These are phyloP conservation scores for Clavispora carvajalis DNA, from an alignment of 805 yeast genomes.

Conservation along the genomic window DNA sequence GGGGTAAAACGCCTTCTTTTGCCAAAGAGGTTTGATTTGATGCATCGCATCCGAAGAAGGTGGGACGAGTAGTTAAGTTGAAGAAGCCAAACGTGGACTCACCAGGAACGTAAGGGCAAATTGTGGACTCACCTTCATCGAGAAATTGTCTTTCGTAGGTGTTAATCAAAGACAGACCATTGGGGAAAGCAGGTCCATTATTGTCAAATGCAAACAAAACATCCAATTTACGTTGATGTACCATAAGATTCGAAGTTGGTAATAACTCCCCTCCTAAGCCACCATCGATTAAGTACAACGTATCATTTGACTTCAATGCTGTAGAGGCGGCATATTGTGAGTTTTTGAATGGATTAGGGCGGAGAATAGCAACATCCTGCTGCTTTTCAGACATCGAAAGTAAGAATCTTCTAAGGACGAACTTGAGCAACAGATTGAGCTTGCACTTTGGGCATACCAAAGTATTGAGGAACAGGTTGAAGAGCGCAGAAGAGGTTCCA, in stretches of 20 bases:
- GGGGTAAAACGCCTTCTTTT: conserved; percentile 47
- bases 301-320: conserved; percentile 21
- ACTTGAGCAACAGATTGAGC: conserved; percentile 22
- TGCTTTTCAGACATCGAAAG: conserved; percentile 18
- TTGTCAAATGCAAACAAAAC: conserved; percentile 35
- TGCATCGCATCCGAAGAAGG: conserved; percentile 81
- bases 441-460: conserved; percentile 31
- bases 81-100: conserved; percentile 49
- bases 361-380: conserved; percentile 30
- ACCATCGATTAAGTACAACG: conserved; percentile 35
- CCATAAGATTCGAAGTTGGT: conserved; percentile 29
- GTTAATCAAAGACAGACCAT: conserved; percentile 26
- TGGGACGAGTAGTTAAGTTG: conserved; percentile 63
- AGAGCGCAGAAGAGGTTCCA: conserved; percentile 37
- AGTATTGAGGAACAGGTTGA: conserved; percentile 31
- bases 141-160: conserved; percentile 33
- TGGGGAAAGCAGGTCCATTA: conserved; percentile 28
- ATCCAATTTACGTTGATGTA: conserved; percentile 32
- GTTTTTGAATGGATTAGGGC: conserved; percentile 34
- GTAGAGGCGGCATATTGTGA: conserved; percentile 25
- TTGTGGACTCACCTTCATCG: conserved; percentile 48
- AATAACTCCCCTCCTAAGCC: conserved; percentile 35
- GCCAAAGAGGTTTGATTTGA: conserved; percentile 51
- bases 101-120: conserved; percentile 82
- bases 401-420: conserved; percentile 21